Evolutionary conservation across 495 filamentous ascomycete genomes (phyloP).

Genomic region (Daldinia childiae): DNA sequence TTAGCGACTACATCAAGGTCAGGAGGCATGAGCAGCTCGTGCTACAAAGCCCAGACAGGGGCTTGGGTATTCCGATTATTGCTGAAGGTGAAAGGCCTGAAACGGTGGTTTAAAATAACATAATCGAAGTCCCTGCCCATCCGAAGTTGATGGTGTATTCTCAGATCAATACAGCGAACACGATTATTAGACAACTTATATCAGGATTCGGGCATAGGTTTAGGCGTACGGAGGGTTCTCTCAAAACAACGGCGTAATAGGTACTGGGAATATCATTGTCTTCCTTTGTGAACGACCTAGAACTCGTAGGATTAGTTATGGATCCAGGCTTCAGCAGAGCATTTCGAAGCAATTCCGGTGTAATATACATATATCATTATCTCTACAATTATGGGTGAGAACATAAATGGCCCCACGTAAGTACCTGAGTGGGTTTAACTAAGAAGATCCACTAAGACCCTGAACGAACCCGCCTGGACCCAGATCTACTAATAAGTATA

Average conservation of each 20-base stretch:
- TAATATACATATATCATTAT: constrained; percentile 19
- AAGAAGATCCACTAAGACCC: not conserved
- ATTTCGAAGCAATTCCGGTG: constrained; percentile 18
- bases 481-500: not conserved
- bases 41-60: constrained; percentile 91
- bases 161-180: constrained; percentile 22
- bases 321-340: constrained; percentile 3
- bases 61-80: constrained; percentile 85
- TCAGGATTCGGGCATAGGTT: constrained; percentile 4
- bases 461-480: not conserved
- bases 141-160: constrained; percentile 13
- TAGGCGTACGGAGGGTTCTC: constrained; percentile 14
- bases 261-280: not conserved
- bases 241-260: constrained; percentile 19
- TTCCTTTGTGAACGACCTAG: constrained; percentile 4
- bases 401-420: not conserved
- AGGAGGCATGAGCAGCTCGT: constrained; percentile 92
- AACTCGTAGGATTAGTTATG: not conserved
- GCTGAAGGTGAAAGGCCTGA: constrained; percentile 87
- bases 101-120: constrained; percentile 72
- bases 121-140: constrained; percentile 2
- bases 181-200: constrained; percentile 24
- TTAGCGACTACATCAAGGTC: constrained; percentile 87
- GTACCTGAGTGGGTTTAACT: not conserved
- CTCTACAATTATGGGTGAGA: not conserved